phyloP scores from a whole-genome alignment of 2,329 filamentous ascomycete species.

The Colletotrichum cordylinicola region DNA sequence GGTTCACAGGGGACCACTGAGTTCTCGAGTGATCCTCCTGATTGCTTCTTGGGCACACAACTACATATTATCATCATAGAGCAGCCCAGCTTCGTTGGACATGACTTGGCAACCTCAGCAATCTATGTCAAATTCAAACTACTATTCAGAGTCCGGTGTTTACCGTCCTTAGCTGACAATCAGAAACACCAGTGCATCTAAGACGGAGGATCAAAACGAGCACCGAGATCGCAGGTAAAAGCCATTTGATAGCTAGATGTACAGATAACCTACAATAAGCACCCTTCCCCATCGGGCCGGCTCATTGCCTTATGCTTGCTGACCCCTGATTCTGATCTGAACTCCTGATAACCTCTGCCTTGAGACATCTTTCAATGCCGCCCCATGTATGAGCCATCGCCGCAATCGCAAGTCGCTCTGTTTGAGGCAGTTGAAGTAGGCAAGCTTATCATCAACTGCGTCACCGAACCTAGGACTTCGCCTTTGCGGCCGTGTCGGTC shows the following conservation, averaged over 20 bases:
- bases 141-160: neutral
- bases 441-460: neutral
- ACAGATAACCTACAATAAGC: conserved; percentile 17
- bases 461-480: neutral
- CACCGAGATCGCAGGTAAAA: neutral
- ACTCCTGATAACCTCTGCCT: neutral
- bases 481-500: conserved; percentile 11
- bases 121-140: neutral
- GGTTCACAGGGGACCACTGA: neutral
- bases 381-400: neutral
- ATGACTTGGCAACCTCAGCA: neutral
- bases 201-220: neutral
- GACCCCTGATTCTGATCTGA: neutral
- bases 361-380: conserved; percentile 2
- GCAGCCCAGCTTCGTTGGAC: neutral
- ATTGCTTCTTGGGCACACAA: neutral
- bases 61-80: neutral
- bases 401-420: neutral
- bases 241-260: conserved; percentile 19
- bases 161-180: neutral
- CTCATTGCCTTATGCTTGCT: neutral
- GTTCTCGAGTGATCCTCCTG: neutral
- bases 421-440: neutral
- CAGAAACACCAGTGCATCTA: neutral
- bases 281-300: neutral